Evolutionary conservation across 129 eudicot species (phyloP), one percentile per base, ranked within the genome.

Genomic region (Chrysanthemum makinoi): DNA sequence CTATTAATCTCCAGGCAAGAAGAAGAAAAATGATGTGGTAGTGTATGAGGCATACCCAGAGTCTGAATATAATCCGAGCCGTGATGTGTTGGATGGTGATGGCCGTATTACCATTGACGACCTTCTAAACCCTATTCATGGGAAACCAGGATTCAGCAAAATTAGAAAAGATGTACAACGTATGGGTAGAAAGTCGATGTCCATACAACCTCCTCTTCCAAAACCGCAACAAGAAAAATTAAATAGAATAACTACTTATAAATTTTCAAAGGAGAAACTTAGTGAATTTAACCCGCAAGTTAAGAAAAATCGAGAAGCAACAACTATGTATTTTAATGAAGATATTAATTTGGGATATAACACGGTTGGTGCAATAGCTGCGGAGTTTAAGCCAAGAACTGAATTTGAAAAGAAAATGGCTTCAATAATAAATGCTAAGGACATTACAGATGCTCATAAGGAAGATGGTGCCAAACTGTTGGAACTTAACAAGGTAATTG

Each of bases 331-430:
- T 73, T 87, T 95, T 77, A 86, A 84, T 43, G 85, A 87, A 76
- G 80, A 86, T 62, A 73, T 15, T 26, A 79, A 90, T 13, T 26
- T 86, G 24, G 93, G 89, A 4, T 84, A 75, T 78, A 86, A 91
- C 35, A 95, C 99, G 26, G 89, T 95, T 43, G 99, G 99, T 50
- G 94, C 96, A 70, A 95, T 95, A 66, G 99, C 97, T 73, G 79
- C 96, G 72, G 96, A 88, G 11, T 95, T 90, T 80, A 77, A 84
- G 66, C 97, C 99, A 22, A 88, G 99, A 75, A 90, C 91, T 77
- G 96, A 86, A 65, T 88, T 95, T 77, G 99, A 95, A 83, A 90
- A 86, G 84, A 85, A 83, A 75, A 90, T 95, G 57, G 94, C 89
- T 39, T 80, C 83, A 4, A 70, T 95, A 70, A 76, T 90, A 28